These are phyloP conservation scores for Labyrinthula sp. DNA, from an alignment of 352 stramenopile genomes.

Conservation along the genomic window DNA sequence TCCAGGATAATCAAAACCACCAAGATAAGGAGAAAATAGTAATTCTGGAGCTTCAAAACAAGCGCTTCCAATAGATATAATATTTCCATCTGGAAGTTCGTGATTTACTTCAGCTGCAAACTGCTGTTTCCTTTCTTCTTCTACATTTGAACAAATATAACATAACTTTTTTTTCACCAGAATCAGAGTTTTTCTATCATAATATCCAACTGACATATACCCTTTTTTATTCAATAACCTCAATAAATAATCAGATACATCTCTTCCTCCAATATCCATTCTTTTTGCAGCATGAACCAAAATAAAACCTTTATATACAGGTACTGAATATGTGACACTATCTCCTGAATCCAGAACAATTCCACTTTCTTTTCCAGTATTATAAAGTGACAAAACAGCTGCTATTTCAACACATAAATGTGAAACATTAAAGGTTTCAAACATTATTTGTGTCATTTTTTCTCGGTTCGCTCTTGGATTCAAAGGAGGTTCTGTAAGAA, in stretches of 20 bases:
- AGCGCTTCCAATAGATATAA: conserved; percentile 53
- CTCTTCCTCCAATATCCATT: conserved; percentile 69
- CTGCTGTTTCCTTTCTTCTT: conserved; percentile 40
- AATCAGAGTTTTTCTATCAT: conserved; percentile 51
- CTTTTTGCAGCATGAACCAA: conserved; percentile 73
- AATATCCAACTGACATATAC: conserved; percentile 50
- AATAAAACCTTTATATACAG: conserved; percentile 89
- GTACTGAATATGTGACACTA: conserved; percentile 73
- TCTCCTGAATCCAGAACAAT: conserved; percentile 78
- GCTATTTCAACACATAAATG: conserved; percentile 56
- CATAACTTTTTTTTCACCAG: conserved; percentile 87
- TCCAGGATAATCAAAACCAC: conserved; percentile 44
- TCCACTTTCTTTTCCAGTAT: conserved; percentile 72
- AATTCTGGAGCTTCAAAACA: conserved; percentile 62
- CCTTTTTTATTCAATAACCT: conserved; percentile 43
- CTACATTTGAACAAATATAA: conserved; percentile 63
- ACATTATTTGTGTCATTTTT: conserved; percentile 89
- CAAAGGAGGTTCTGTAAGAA: conserved; percentile 71
- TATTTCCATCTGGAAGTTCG: conserved; percentile 51
- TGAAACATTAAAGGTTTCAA: conserved; percentile 93
- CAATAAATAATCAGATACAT: conserved; percentile 60
- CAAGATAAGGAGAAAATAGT: conserved; percentile 46
- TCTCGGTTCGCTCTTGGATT: conserved; percentile 70
- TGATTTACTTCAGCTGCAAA: conserved; percentile 45
- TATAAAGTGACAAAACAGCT: conserved; percentile 75